These are phyloP conservation scores for Parathielavia appendiculata DNA, from an alignment of 495 filamentous ascomycete genomes.

Conservation along the genomic window DNA sequence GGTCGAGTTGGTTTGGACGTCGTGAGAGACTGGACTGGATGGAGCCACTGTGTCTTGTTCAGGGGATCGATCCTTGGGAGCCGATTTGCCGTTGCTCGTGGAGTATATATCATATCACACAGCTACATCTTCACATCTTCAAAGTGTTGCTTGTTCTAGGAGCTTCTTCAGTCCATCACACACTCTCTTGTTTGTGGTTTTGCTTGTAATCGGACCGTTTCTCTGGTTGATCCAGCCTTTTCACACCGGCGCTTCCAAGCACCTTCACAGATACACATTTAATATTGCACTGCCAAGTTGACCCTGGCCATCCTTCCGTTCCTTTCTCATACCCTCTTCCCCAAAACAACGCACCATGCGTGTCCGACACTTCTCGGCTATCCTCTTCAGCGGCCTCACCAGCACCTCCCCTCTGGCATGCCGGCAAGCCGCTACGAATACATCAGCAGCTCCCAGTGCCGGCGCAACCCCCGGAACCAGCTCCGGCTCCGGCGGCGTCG, in stretches of 20 bases:
- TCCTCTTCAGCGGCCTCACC: slow-evolving; percentile 16
- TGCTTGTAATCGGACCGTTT: not conserved
- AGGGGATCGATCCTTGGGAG: not conserved
- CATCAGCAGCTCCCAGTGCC: not conserved
- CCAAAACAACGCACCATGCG: slow-evolving; percentile 13
- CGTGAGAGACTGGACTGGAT: not conserved
- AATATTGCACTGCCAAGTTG: not conserved
- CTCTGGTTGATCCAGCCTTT: not conserved
- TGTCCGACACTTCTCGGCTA: slow-evolving; percentile 1
- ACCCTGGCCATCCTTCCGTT: not conserved
- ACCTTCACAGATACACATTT: not conserved
- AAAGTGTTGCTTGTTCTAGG: not conserved
- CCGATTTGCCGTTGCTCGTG: not conserved
- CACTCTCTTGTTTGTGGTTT: not conserved
- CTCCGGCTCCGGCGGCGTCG: slow-evolving; percentile 17
- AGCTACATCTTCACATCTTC: not conserved
- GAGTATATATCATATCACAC: slow-evolving; percentile 8
- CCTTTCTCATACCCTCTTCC: not conserved
- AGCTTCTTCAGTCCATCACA: not conserved
- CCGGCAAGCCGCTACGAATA: slow-evolving; percentile 1
- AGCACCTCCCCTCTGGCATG: not conserved
- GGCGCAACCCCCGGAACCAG: slow-evolving; percentile 23
- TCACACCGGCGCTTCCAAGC: not conserved
- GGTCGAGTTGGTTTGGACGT: not conserved
- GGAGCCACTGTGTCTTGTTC: not conserved